Base-by-base conservation (phyloP, 768 basidiomycete species). In the Coprinopsis sp. region DNA sequence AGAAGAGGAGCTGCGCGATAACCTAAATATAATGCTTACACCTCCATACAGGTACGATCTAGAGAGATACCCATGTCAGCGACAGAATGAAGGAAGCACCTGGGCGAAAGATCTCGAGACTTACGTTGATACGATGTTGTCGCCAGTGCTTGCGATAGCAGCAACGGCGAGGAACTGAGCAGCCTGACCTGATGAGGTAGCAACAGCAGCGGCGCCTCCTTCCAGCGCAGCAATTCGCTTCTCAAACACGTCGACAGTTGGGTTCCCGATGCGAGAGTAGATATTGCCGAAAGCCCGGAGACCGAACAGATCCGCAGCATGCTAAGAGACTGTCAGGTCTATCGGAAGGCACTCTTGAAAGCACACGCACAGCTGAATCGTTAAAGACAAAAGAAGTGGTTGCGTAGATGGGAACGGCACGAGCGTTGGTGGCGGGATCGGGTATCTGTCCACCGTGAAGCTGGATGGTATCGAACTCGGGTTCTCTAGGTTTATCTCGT, bases 391-490 rank as follows among this genome's bases (percentile, higher is more conserved):
- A 89, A 54, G 79, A 81, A 3, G 84, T 83, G 12, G 81, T 68
- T 0, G 84, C 79, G 49, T 88, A 89, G 57, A 91, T 88, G 1
- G 89, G 89, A 0, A 79, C 77, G 2, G 87, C 89, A 2, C 87
- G 77, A 3, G 89, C 83, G 47, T 84, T 81, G 0, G 83, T 86
- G 1, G 80, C 59, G 0, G 76, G 61, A 63, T 87, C 85, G 10
- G 76, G 73, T 11, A 63, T 65, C 51, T 87, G 82, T 1, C 88
- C 88, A 14, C 80, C 88, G 58, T 91, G 88, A 4, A 90, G 70
- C 62, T 88, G 86, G 37, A 90, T 69, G 1, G 87, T 89, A 56
- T 90, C 86, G 55, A 89, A 88, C 57, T 87, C 83, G 38, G 84
- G 84, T 55, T 70, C 68, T 63, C 76, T 77, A 30, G 2, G 37